Evolutionary conservation across 2,329 filamentous ascomycete species (phyloP), one percentile per base, ranked within the genome.

Genomic region (Magnaporthiopsis poae): DNA sequence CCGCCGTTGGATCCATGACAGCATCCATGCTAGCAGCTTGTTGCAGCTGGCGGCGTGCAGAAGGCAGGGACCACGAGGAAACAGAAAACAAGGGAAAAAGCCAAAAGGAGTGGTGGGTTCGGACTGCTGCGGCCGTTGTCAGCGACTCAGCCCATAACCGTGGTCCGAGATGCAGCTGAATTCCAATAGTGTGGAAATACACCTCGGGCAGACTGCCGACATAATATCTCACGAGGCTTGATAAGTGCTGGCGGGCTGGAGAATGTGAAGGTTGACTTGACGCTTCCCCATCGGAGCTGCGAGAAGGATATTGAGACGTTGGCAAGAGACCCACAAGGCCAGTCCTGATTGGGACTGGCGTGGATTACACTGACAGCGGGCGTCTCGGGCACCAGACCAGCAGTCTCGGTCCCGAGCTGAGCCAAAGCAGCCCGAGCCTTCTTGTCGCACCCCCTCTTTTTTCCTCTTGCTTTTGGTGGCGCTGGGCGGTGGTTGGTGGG

Each of bases 211-310:
- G 46, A 56, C 18, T n/a, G 46, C 5, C 39, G 46, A 25, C 46
- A 56, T 56, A 56, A 56, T 56, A 56, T 56, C n/a, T 31, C 31
- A 31, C 31, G 46, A 56, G 21, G 18, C 46, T n/a, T 21, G 46
- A n/a, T 21, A n/a, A n/a, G 46, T 21, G 46, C 46, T 21, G n/a
- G 21, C 18, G 46, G 21, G 21, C 46, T 56, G n/a, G 46, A 25
- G 21, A 56, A 25, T 36, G 35, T 12, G 12, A 11, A 8, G 21
- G 7, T 5, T 1, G 8, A 31, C 31, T 31, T 31, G 31, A 31
- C 67, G 66, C 70, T 73, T 72, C 72, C 72, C 72, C 70, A 73
- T 73, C 72, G 70, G 71, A 71, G 69, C 68, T 69, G 68, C 65
- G 68, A 68, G 63, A 27, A 27, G 27, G 27, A 66, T 67, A 66